These are phyloP conservation scores for Penicillium nordicum DNA, from an alignment of 2,329 filamentous ascomycete species.

Conservation along the genomic window DNA sequence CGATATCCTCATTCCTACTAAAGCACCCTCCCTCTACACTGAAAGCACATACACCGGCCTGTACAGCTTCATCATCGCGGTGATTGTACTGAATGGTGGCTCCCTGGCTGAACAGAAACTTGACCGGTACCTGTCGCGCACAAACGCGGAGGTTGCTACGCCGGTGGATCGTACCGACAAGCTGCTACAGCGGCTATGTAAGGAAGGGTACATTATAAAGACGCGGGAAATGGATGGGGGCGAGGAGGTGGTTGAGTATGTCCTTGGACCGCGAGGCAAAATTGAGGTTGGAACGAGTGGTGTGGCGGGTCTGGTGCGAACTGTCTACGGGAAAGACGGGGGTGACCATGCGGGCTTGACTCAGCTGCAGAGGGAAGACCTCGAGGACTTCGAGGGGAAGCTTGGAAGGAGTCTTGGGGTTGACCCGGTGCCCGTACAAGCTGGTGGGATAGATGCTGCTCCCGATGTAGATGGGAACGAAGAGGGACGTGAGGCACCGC, in stretches of 20 bases:
- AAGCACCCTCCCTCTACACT: constrained; percentile 59
- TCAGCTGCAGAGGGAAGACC: constrained; percentile 10
- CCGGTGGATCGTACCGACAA: constrained; percentile 72
- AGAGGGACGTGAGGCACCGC: background rate
- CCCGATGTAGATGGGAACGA: constrained; percentile 1
- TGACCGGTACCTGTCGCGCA: constrained; percentile 66
- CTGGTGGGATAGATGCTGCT: constrained; percentile 4
- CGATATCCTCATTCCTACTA: constrained; percentile 65
- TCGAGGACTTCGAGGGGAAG: constrained; percentile 56
- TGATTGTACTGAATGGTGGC: constrained; percentile 70
- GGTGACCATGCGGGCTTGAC: constrained; percentile 15
- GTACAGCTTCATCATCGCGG: constrained; percentile 73
- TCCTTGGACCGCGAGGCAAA: constrained; percentile 79
- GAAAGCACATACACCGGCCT: constrained; percentile 80
- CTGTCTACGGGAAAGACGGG: constrained; percentile 48
- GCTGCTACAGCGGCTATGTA: constrained; percentile 69
- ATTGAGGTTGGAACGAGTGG: constrained; percentile 77
- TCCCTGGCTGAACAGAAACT: constrained; percentile 77
- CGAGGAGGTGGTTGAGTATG: constrained; percentile 75
- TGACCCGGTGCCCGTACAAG: constrained; percentile 43
- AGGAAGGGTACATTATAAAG: constrained; percentile 78
- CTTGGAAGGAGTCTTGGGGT: constrained; percentile 56
- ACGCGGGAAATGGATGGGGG: constrained; percentile 66
- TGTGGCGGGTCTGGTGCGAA: constrained; percentile 65
- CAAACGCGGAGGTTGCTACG: constrained; percentile 72